These are phyloP conservation scores for Trapa bicornis DNA, from an alignment of 345 rosid species.

Conservation along the genomic window DNA sequence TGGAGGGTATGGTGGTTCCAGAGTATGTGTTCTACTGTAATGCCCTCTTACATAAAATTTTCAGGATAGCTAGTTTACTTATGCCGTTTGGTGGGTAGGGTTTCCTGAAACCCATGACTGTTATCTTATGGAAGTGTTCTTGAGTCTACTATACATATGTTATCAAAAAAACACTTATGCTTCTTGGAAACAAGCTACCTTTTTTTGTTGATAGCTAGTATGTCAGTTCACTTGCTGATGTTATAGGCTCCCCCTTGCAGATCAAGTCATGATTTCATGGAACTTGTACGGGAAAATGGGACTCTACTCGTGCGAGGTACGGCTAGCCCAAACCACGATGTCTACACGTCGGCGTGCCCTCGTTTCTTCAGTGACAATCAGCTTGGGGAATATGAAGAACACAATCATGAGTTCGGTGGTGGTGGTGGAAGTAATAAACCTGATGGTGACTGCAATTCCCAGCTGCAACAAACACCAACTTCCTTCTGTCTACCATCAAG, in stretches of 20 bases:
- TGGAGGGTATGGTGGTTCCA: no score
- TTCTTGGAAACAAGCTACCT: no score
- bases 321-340: conserved; percentile 3
- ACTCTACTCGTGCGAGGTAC: conserved; percentile 12
- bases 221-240: background rate
- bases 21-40: no score
- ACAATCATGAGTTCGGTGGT: no score
- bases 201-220: background rate
- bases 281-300: conserved; percentile 29
- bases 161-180: no score
- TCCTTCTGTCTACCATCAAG: conserved; percentile 4
- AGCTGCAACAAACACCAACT: conserved; percentile 1
- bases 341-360: background rate
- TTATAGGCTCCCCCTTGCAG: conserved; percentile 19
- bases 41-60: no score
- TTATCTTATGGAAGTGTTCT: no score
- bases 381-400: no score
- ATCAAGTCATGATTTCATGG: conserved; percentile 21
- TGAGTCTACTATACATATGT: no score
- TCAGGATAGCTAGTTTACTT: no score
- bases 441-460: background rate
- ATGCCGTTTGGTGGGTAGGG: no score
- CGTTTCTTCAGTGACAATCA: background rate
- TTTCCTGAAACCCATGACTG: no score
- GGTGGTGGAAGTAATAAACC: background rate